A percentile compares a stretch with the other conserved stretches of the same genome.
phyloP scores from a whole-genome alignment of 306 rosid genomes.

The Vachellia collinsii region DNA sequence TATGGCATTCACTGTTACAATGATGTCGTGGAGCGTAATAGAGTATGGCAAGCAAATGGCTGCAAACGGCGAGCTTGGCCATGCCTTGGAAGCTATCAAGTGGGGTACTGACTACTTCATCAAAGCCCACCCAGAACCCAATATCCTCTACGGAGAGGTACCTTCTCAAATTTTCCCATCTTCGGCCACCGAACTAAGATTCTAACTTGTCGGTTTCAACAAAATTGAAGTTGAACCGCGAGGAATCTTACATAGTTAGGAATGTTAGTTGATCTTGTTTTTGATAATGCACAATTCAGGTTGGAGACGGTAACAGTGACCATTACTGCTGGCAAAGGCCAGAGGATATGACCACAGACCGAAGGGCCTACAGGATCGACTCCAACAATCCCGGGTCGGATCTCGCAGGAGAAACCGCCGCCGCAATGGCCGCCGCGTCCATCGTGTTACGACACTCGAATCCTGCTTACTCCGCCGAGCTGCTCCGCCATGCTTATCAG shows the following conservation, averaged over 20 bases:
- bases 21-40: conserved; percentile 96
- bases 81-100: conserved; percentile 89
- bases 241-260: not conserved
- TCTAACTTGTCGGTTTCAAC: not conserved
- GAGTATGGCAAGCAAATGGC: conserved; percentile 89
- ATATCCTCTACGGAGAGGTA: conserved; percentile 96
- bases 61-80: conserved; percentile 75
- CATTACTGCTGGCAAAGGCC: conserved; percentile 99
- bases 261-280: conserved; percentile 28
- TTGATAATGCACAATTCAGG: conserved; percentile 53
- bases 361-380: conserved; percentile 83
- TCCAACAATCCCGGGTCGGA: conserved; percentile 96
- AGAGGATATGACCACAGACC: conserved; percentile 98
- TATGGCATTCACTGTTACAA: conserved; percentile 94
- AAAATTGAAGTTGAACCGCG: conserved; percentile 3
- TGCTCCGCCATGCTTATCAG: conserved; percentile 85
- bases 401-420: conserved; percentile 98
- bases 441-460: conserved; percentile 84
- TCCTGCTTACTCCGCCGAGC: conserved; percentile 74
- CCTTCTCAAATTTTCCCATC: not conserved
- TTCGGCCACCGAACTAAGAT: not conserved
- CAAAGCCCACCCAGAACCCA: conserved; percentile 86
- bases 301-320: conserved; percentile 95
- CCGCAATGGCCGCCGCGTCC: conserved; percentile 99
- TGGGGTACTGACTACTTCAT: conserved; percentile 98